Evolutionary conservation across 495 filamentous ascomycete genomes (phyloP), one percentile per base, ranked within the genome.

Genomic region (Monascus purpureus): DNA sequence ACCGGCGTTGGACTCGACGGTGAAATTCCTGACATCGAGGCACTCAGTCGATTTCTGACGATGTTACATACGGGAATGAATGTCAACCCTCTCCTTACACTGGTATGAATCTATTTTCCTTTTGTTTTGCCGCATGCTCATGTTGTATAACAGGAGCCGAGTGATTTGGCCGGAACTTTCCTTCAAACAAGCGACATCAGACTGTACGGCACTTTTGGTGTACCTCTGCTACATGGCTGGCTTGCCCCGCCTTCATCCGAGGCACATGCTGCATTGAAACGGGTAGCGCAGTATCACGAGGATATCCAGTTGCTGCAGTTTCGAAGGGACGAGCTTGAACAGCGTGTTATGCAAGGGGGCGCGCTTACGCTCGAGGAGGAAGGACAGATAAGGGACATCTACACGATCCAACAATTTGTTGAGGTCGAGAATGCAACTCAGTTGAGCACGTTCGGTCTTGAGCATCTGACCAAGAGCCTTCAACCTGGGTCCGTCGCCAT

Each of bases 61-160:
- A 82, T 82, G 27, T 63, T 97, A 2, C 85, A 95, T 49, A 95
- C 87, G 1, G 90, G 90, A 23, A 93, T 97, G 87, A 96, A 96
- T 46, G 90, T 95, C 28, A 96, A 97, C 45, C 90, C 90, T 23
- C 77, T 80, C 12, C 82, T 93, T 35, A 67, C 84, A 14, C 43
- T 73, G 31, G 57, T 61, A 37, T 44, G 58, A 8, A 52, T 13
- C 59, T 46, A 1, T 13, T 2, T 8, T 16, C 50, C 52, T 9
- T 55, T 50, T n/a, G 55, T 63, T 31, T 36, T 59, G 23, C 17
- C 12, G n/a, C 13, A 8, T 11, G 51, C 17, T 47, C 55, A 32
- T 50, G 68, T 14, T 17, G 31, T 17, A 17, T 18, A 28, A 5
- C 34, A 63, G 64, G 35, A 61, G 51, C 42, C 59, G 37, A 31